Conservation (phyloP, 768 basidiomycete genomes). For the Russula sp. region DNA sequence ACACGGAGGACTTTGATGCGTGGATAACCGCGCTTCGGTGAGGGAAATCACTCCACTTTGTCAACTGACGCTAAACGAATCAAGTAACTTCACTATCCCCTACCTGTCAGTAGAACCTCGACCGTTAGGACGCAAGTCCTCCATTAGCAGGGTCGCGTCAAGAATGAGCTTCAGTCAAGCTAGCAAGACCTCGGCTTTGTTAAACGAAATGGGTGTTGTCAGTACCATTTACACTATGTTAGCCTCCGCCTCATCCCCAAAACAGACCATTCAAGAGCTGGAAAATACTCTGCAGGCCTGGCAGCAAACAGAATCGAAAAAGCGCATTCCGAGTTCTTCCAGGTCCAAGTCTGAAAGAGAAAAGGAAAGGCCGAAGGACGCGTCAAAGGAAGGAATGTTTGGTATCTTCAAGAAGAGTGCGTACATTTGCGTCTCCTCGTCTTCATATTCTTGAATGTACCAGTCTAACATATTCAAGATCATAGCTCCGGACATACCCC, state of each 20-base stretch:
- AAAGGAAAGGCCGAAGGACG: conserved; percentile 47
- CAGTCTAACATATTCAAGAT: conserved; percentile 2
- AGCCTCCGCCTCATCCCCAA: neutral
- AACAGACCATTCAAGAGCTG: conserved; percentile 51
- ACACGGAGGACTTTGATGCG: conserved; percentile 54
- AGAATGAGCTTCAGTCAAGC: conserved; percentile 36
- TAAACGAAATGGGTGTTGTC: conserved; percentile 64
- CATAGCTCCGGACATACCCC: conserved; percentile 1
- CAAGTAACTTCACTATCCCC: conserved; percentile 57
- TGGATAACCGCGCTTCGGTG: conserved; percentile 78
- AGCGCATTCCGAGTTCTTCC: conserved; percentile 25
- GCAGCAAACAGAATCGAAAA: conserved; percentile 33
- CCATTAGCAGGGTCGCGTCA: conserved; percentile 31
- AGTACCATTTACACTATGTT: conserved; percentile 23
- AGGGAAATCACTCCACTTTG: conserved; percentile 2
- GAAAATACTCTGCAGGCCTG: conserved; percentile 46
- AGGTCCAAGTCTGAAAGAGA: conserved; percentile 40
- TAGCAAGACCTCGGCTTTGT: conserved; percentile 42
- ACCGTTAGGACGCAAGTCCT: conserved; percentile 31
- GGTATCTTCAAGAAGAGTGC: conserved; percentile 22
- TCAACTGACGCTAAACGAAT: conserved; percentile 1
- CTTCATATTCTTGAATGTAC: neutral
- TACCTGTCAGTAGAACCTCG: conserved; percentile 28
- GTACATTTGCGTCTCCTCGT: neutral
- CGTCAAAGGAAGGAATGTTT: conserved; percentile 48